Conservation (phyloP, 2,329 filamentous ascomycete species). For the Fusarium zealandicum region DNA sequence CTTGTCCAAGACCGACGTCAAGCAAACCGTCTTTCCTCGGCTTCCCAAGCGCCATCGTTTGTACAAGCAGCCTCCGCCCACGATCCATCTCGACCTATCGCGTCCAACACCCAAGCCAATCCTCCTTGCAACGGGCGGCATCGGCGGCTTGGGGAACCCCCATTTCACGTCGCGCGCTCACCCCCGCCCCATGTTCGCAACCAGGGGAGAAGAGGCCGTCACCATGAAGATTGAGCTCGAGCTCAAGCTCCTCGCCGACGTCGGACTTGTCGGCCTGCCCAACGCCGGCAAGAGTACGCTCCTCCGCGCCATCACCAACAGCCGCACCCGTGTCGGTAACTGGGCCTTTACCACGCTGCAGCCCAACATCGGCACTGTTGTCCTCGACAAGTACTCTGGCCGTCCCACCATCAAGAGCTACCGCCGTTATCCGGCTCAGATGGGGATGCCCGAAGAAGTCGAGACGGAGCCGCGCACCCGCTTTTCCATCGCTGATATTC, state of each 20-base stretch:
- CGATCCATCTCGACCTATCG: conserved; percentile 76
- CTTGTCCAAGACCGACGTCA: conserved; percentile 73
- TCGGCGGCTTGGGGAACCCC: conserved; percentile 91
- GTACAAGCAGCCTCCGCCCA: conserved; percentile 73
- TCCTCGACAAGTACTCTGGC: conserved; percentile 86
- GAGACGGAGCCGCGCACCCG: conserved; percentile 69
- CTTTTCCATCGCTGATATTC: conserved; percentile 95
- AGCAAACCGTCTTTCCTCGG: conserved; percentile 56
- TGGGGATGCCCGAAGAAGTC: conserved; percentile 51
- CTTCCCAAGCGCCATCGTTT: conserved; percentile 60
- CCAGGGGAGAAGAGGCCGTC: conserved; percentile 81
- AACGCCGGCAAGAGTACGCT: conserved; percentile 97
- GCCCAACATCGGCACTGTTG: conserved; percentile 94
- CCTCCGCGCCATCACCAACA: conserved; percentile 85
- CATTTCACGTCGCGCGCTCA: conserved; percentile 84
- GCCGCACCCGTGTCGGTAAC: conserved; percentile 85
- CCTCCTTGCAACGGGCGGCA: conserved; percentile 83
- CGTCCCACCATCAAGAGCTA: conserved; percentile 63
- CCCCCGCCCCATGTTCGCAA: conserved; percentile 84
- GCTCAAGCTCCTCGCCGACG: conserved; percentile 92
- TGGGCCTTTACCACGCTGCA: conserved; percentile 98
- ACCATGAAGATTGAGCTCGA: conserved; percentile 85
- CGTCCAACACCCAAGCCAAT: conserved; percentile 83
- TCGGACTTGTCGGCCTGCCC: conserved; percentile 91
- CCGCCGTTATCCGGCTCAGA: conserved; percentile 46